Base-by-base conservation (phyloP, 176 grass and related monocot genomes). In the Eleusine indica region DNA sequence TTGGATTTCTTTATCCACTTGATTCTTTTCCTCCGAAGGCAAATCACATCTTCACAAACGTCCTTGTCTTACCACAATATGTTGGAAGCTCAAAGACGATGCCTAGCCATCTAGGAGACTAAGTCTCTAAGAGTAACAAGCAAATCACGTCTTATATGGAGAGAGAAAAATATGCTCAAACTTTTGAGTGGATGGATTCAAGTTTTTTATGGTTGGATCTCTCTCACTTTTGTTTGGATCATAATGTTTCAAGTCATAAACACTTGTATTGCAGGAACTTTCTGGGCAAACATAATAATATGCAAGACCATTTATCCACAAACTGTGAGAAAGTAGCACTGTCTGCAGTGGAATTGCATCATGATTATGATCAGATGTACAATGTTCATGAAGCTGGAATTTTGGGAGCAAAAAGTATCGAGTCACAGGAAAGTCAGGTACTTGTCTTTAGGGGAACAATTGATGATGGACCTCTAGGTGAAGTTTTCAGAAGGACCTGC, bases 391-490 rank as follows among this genome's bases (percentile, higher is more conserved):
- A 47, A 75, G 74, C 60, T 25, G 71, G 71, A 73, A 73, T 56
- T 51, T 68, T 18, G 61, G 68, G 83, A 22, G 83, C 83, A 76
- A 79, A 78, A 18, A 37, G 53, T 60, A 77, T 15, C 16, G 67
- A 52, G 37, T 22, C 4, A 5, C 76, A 89, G 0, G 77, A 85
- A 81, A 79, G 40, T 84, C 85, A 69, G 53, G 80, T 85, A 75
- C 88, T 87, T 7, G 73, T 92, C 43, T 88, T 75, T 18, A 88
- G 89, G 84, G 95, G 91, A 70, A 87, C 95, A 72, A 88, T 91
- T 43, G 82, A 94, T 21, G 92, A 89, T n/a, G 95, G 95, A 38
- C 95, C 95, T 81, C 66, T 97, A 66, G 95, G 90, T 30, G 95
- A 97, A 85, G 91, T 93, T 73, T 89, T 95, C 84, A 90, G 80